Conservation (phyloP, 306 rosid species). For the Cotoneaster glaucophyllus region DNA sequence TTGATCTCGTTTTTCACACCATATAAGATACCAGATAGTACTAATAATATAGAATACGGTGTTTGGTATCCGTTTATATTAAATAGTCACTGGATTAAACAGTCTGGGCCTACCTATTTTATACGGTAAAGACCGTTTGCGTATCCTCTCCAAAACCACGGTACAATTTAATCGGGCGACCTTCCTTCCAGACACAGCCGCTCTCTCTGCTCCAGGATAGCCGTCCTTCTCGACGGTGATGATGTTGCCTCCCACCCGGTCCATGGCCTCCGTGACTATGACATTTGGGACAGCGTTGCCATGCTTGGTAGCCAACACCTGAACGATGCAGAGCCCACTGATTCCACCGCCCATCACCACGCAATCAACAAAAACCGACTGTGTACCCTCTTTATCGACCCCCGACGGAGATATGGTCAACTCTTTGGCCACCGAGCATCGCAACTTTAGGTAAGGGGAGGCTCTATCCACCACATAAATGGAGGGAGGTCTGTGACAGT, state of each 20-base stretch:
- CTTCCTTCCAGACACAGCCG: no score
- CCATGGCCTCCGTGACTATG: constrained; percentile 69
- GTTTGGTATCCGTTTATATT: no score
- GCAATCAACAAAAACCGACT: constrained; percentile 39
- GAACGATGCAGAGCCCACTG: constrained; percentile 90
- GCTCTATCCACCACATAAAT: not conserved
- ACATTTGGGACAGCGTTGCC: constrained; percentile 43
- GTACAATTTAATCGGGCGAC: no score
- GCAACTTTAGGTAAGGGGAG: constrained; percentile 17
- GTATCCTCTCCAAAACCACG: no score
- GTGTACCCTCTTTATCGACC: not conserved
- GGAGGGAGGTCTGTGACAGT: not conserved
- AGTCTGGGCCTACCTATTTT: no score
- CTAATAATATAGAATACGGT: no score
- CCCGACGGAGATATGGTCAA: constrained; percentile 42
- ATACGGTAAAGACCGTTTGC: no score
- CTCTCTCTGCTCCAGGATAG: no score
- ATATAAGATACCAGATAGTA: no score
- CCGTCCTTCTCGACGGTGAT: constrained; percentile 59
- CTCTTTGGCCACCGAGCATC: constrained; percentile 55
- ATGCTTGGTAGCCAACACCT: constrained; percentile 80
- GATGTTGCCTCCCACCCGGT: constrained; percentile 82
- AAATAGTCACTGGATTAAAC: no score
- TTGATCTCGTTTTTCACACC: no score
- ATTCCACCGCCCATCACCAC: constrained; percentile 90